Percentiles rank a stretch among this genome's conserved stretches.
phyloP scores from a whole-genome alignment of 768 basidiomycete genomes.

The Phanerochaete sordida region DNA sequence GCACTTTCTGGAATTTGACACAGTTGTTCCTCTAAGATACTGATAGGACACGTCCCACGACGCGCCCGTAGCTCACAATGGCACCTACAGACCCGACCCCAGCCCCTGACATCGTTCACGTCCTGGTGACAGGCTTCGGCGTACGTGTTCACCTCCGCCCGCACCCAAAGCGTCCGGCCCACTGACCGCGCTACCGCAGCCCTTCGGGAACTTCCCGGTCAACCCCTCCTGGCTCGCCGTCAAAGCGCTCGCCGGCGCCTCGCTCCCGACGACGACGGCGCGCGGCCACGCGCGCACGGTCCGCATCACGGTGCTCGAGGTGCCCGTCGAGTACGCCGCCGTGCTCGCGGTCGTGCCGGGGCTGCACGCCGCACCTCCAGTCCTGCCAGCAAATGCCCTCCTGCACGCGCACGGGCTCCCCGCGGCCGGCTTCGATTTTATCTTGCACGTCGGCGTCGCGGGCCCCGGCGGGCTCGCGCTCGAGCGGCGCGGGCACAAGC shows the following conservation, averaged over 20 bases:
- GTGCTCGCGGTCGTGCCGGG: slow-evolving; percentile 54
- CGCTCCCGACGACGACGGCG: slow-evolving; percentile 33
- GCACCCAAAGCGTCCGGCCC: background rate
- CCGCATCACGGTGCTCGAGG: slow-evolving; percentile 54
- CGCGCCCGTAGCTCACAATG: background rate
- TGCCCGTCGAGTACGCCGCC: slow-evolving; percentile 57
- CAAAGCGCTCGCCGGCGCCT: slow-evolving; percentile 53
- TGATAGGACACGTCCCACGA: too few relatives aligned
- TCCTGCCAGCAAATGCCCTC: slow-evolving; percentile 38
- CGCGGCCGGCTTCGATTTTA: slow-evolving; percentile 58
- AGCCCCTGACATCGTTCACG: background rate
- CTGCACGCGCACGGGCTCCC: slow-evolving; percentile 36
- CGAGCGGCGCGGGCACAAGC: slow-evolving; percentile 63
- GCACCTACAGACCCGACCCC: background rate
- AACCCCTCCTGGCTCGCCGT: slow-evolving; percentile 78
- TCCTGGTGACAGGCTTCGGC: background rate
- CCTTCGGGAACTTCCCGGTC: slow-evolving; percentile 19
- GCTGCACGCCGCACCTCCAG: slow-evolving; percentile 58
- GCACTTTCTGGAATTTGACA: too few relatives aligned
- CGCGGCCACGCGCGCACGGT: slow-evolving; percentile 35
- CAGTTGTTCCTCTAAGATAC: too few relatives aligned
- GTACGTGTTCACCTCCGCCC: background rate
- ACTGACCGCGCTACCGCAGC: slow-evolving; percentile 11
- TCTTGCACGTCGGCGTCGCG: slow-evolving; percentile 69
- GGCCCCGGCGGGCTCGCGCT: slow-evolving; percentile 59